A percentile compares a stretch with the other conserved stretches of the same genome.
Conservation (phyloP, 805 yeast genomes). For the Wickerhamomyces ciferrii region DNA sequence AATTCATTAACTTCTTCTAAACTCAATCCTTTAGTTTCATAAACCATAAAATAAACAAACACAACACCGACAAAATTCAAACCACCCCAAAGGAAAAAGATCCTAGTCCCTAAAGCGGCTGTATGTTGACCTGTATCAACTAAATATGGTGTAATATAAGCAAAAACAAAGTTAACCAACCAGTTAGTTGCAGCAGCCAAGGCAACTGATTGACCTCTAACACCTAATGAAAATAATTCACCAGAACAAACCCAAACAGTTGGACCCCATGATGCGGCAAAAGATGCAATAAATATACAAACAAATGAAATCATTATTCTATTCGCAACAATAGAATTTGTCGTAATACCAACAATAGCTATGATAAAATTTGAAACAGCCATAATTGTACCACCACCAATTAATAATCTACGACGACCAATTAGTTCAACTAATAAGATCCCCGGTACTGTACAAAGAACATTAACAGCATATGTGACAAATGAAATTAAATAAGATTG, state of each 20-base stretch:
- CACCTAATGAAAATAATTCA: conserved; percentile 63
- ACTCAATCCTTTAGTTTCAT: conserved; percentile 75
- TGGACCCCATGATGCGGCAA: conserved; percentile 84
- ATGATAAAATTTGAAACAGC: conserved; percentile 58
- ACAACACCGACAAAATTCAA: conserved; percentile 53
- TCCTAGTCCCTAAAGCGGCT: conserved; percentile 63
- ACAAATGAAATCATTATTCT: conserved; percentile 59
- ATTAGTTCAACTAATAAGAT: conserved; percentile 69
- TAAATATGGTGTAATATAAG: conserved; percentile 69
- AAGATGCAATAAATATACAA: conserved; percentile 69
- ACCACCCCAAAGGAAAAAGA: conserved; percentile 80
- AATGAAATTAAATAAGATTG: conserved; percentile 70
- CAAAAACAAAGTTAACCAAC: conserved; percentile 73
- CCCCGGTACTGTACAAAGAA: conserved; percentile 78
- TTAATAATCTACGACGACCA: conserved; percentile 70
- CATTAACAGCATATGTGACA: conserved; percentile 80
- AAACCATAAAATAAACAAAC: conserved; percentile 61
- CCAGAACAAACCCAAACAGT: conserved; percentile 68
- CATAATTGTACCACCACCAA: conserved; percentile 79
- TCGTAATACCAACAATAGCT: conserved; percentile 55
- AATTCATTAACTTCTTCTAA: conserved; percentile 80
- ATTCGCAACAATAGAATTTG: conserved; percentile 40
- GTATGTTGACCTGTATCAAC: conserved; percentile 66
- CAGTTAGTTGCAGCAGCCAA: conserved; percentile 76
- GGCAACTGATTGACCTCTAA: conserved; percentile 74